Conservation (phyloP, 169 alveolate species). For the Plasmodium reichenowi region DNA sequence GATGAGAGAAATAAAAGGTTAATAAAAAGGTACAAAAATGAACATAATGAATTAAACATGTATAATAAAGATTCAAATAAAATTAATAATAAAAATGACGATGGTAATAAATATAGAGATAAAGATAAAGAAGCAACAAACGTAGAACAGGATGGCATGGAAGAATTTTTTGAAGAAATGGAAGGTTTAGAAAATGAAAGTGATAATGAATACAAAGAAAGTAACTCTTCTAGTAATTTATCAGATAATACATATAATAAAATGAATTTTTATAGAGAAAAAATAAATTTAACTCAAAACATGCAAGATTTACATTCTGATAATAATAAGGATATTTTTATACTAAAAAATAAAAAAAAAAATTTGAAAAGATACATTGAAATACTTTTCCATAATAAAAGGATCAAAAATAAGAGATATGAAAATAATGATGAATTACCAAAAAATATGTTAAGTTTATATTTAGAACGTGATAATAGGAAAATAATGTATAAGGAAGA, state of each 20-base stretch:
- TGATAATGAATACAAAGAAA: conserved; percentile 12
- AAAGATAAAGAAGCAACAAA: neutral
- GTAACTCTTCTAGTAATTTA: conserved; percentile 40
- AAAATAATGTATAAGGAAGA: conserved; percentile 38
- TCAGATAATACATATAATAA: conserved; percentile 27
- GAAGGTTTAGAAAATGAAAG: conserved; percentile 8
- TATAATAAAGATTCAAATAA: neutral
- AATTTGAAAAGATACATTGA: conserved; percentile 39
- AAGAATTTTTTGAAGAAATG: neutral
- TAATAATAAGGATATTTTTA: neutral
- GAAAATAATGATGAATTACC: neutral
- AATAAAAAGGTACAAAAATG: neutral
- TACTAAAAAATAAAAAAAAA: conserved; percentile 14
- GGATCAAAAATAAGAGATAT: conserved; percentile 2
- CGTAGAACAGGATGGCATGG: neutral
- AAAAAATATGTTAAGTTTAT: conserved; percentile 5
- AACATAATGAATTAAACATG: neutral
- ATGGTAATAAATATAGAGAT: neutral
- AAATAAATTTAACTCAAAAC: conserved; percentile 19
- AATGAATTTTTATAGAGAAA: conserved; percentile 59
- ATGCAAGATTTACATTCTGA: neutral
- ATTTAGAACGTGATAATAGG: conserved; percentile 20
- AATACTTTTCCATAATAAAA: conserved; percentile 7
- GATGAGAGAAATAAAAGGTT: neutral
- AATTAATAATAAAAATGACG: neutral